Base-by-base conservation (phyloP, 805 yeast genomes). In the Candida yuanshanica region DNA sequence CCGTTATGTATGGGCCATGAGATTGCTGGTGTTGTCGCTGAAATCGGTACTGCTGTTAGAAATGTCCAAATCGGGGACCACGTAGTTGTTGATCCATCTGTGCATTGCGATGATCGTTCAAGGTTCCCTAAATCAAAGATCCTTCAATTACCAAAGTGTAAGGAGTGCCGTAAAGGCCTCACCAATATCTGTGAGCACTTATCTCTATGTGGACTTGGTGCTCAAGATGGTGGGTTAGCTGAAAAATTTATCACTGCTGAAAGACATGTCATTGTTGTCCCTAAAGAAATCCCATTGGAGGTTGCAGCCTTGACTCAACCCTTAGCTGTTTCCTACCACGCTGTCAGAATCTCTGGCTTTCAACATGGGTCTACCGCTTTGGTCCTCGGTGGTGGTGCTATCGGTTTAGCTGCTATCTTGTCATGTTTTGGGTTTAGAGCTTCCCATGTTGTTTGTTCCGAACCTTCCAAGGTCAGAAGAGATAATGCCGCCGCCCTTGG, bases 51-150 rank as follows among this genome's bases (percentile, higher is more conserved):
- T 0, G 65, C 47, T 16, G 82, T 77, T 5, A 59, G 59, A 0
- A 56, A 57, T 13, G 58, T 75, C 21, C 59, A 69, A 47, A 59
- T 62, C 2, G 83, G 83, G 12, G 81, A 77, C 53, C 72, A 72
- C 35, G 86, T 81, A 24, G 80, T 74, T 17, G 72, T 79, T 20
- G 85, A 80, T 50, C 80, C 83, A 7, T 69, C 79, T 1, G 77
- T 77, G 25, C 76, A 77, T 31, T 81, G 85, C 58, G 55, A 55
- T 23, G 81, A 76, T 52, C 60, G 67, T 31, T 47, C 54, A 34
- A 57, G 75, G 34, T 71, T 66, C 59, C 63, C 63, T 14, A 18
- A 18, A 10, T 31, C 34, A 3, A 31, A 31, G 12, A 21, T 18
- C 12, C 17, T 17, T 12, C 53, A 63, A 9, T 41, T 67, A 1